Conservation (phyloP, 2,329 filamentous ascomycete genomes). For the Fusarium kyushuense region DNA sequence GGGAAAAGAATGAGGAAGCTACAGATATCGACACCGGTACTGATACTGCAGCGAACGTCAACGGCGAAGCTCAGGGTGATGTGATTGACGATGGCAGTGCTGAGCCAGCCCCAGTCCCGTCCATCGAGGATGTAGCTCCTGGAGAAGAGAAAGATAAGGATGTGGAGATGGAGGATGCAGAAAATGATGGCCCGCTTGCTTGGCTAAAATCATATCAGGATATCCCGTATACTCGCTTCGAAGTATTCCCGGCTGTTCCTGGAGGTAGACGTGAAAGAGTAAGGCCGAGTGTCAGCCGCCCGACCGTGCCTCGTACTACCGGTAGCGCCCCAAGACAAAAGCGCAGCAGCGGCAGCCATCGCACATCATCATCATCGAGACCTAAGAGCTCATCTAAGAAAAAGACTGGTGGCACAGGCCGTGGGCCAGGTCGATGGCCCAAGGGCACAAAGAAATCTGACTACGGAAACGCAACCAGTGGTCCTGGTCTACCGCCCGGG, state of each 20-base stretch:
- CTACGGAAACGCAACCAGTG: constrained; percentile 74
- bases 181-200: constrained; percentile 47
- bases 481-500: constrained; percentile 71
- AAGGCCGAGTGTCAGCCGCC: constrained; percentile 57
- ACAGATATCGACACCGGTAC: not conserved
- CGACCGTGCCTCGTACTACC: constrained; percentile 52
- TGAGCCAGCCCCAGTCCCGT: constrained; percentile 47
- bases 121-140: constrained; percentile 47
- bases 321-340: constrained; percentile 56
- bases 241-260: constrained; percentile 78
- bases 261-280: constrained; percentile 62
- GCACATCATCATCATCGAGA: constrained; percentile 52
- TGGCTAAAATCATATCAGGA: constrained; percentile 64
- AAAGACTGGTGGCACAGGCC: constrained; percentile 71
- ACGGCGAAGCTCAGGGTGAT: constrained; percentile 21
- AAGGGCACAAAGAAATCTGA: constrained; percentile 77
- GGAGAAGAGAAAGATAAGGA: constrained; percentile 53
- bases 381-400: constrained; percentile 55
- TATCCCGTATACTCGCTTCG: constrained; percentile 79
- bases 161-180: constrained; percentile 46
- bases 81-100: constrained; percentile 41
- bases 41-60: not conserved
- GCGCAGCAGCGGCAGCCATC: constrained; percentile 51
- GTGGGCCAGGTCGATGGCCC: constrained; percentile 74
- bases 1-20: constrained; percentile 33